A percentile compares a stretch with the other conserved stretches of the same genome.
Evolutionary conservation across 2,329 filamentous ascomycete genomes (phyloP).

Genomic region (Aspergillus cejpii): DNA sequence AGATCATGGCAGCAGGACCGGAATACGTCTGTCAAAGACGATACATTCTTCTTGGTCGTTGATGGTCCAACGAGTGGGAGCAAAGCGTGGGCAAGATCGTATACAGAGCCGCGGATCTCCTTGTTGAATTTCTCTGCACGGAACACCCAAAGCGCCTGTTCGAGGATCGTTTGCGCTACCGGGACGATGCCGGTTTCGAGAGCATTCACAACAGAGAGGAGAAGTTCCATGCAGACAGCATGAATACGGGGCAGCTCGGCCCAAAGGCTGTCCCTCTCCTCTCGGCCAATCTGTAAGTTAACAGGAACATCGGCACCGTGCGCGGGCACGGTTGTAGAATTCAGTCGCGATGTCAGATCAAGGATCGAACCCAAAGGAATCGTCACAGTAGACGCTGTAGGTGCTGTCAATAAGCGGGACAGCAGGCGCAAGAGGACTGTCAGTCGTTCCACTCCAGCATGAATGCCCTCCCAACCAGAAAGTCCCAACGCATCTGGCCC

Average conservation of each 20-base stretch:
- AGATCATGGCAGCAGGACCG: slow-evolving; percentile 69
- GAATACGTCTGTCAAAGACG: slow-evolving; percentile 56
- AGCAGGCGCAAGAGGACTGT: slow-evolving; percentile 60
- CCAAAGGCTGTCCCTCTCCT: slow-evolving; percentile 78
- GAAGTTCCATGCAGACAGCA: slow-evolving; percentile 58
- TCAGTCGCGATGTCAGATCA: slow-evolving; percentile 63
- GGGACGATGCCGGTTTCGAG: slow-evolving; percentile 54
- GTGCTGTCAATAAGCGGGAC: slow-evolving; percentile 54
- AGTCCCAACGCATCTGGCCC: slow-evolving; percentile 46
- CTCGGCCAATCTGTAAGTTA: slow-evolving; percentile 66
- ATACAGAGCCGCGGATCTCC: slow-evolving; percentile 55
- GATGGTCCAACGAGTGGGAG: slow-evolving; percentile 59
- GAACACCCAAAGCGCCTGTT: slow-evolving; percentile 67
- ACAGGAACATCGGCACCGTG: slow-evolving; percentile 49
- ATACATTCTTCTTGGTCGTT: slow-evolving; percentile 59
- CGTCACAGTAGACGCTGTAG: slow-evolving; percentile 59
- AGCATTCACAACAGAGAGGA: slow-evolving; percentile 52
- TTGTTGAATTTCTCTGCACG: slow-evolving; percentile 46
- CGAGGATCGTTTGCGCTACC: slow-evolving; percentile 58
- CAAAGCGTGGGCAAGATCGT: slow-evolving; percentile 53
- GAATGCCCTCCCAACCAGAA: slow-evolving; percentile 67
- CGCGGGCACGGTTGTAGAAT: slow-evolving; percentile 55
- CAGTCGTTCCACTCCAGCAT: slow-evolving; percentile 64
- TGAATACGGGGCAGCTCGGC: slow-evolving; percentile 67
- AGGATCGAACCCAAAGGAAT: slow-evolving; percentile 62